phyloP scores from a whole-genome alignment of 768 basidiomycete genomes.

The Mycena vitilis region DNA sequence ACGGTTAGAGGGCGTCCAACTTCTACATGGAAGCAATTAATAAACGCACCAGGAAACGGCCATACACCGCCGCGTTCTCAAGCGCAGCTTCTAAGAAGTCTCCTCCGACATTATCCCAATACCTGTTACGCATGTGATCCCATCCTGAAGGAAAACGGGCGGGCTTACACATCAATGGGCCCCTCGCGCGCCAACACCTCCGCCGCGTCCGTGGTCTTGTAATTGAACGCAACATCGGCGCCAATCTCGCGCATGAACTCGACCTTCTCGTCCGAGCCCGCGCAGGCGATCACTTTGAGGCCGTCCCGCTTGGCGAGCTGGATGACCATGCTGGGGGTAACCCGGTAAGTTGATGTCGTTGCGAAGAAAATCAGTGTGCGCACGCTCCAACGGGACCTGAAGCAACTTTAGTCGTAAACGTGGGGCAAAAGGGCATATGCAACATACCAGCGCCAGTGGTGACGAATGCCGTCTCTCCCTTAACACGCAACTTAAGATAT shows the following conservation, averaged over 20 bases:
- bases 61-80: constrained; percentile 53
- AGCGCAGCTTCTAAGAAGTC: constrained; percentile 68
- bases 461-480: constrained; percentile 13
- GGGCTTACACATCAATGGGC: constrained; percentile 54
- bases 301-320: constrained; percentile 63
- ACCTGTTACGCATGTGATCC: constrained; percentile 42
- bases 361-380: background rate
- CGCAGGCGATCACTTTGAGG: constrained; percentile 75
- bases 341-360: background rate
- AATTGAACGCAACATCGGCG: constrained; percentile 60
- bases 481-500: background rate
- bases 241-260: constrained; percentile 64
- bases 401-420: too few species aligned
- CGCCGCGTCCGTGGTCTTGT: constrained; percentile 66
- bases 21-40: too few species aligned
- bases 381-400: constrained; percentile 8
- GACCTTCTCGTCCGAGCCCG: constrained; percentile 80
- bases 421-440: background rate
- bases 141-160: background rate
- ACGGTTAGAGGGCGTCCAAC: too few species aligned
- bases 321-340: constrained; percentile 52
- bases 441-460: constrained; percentile 5
- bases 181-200: constrained; percentile 69
- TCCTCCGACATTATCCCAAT: constrained; percentile 72
- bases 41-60: constrained; percentile 62